A percentile compares a stretch with the other conserved stretches of the same genome.
Evolutionary conservation across 2,329 filamentous ascomycete species (phyloP).

Genomic region (Fusarium xylarioides): DNA sequence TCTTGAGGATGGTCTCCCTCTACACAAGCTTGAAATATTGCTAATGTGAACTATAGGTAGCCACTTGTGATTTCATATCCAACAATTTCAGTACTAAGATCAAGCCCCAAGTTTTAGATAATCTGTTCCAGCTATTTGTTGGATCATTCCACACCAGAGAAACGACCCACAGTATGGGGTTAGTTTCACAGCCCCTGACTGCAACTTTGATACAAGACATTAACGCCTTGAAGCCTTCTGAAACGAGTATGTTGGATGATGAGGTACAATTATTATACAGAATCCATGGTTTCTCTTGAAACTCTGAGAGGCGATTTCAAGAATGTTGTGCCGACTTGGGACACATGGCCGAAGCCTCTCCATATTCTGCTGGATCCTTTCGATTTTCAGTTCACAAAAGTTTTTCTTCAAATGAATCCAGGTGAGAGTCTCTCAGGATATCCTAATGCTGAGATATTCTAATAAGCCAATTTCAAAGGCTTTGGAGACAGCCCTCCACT

Average conservation of each 20-base stretch:
- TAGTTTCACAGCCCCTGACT: too few relatives aligned
- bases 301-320: fast-evolving
- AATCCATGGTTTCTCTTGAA: not conserved
- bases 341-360: fast-evolving
- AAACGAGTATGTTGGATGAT: fast-evolving
- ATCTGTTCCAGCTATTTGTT: not conserved
- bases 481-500: not conserved
- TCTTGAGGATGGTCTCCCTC: not conserved
- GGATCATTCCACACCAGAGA: not conserved
- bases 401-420: fast-evolving
- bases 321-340: not conserved
- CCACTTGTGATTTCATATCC: too few relatives aligned
- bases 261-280: not conserved
- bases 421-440: not conserved
- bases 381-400: fast-evolving
- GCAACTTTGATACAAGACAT: too few relatives aligned
- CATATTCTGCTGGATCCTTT: fast-evolving
- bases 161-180: not conserved
- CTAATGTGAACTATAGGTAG: not conserved
- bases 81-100: too few relatives aligned
- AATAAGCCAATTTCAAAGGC: not conserved
- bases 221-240: not conserved
- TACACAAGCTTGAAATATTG: fast-evolving
- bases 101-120: too few relatives aligned
- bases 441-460: too few relatives aligned